Percentiles rank a stretch among this genome's conserved stretches.
These are phyloP conservation scores for Castanospermum australe DNA, from an alignment of 306 rosid genomes.

Conservation along the genomic window DNA sequence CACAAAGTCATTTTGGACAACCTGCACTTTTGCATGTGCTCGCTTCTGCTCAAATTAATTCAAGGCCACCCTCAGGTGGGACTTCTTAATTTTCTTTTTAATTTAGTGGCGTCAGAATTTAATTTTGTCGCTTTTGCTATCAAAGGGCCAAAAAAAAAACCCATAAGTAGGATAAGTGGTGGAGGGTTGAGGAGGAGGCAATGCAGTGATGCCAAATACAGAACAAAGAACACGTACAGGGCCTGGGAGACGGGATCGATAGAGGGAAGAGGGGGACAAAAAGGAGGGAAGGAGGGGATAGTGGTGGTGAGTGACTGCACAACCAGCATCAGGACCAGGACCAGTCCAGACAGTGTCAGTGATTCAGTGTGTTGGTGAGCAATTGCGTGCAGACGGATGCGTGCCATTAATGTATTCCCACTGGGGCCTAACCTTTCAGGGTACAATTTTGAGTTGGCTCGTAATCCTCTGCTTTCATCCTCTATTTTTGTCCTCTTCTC, in stretches of 20 bases:
- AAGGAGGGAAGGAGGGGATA: not conserved
- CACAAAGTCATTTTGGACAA: not conserved
- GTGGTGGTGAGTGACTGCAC: not conserved
- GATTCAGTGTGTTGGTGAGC: slow-evolving; percentile 40
- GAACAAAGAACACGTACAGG: not conserved
- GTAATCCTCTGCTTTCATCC: not conserved
- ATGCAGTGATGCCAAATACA: not conserved
- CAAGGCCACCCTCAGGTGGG: not conserved
- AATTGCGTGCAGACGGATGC: slow-evolving; percentile 45
- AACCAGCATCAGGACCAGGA: slow-evolving; percentile 19
- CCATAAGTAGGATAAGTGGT: not conserved
- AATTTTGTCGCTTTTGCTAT: too few relatives aligned
- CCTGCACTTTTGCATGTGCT: not conserved
- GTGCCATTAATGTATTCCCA: slow-evolving; percentile 34
- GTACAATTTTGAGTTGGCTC: not conserved
- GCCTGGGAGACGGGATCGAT: too few relatives aligned
- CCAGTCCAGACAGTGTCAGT: slow-evolving; percentile 20
- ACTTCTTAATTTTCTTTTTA: too few relatives aligned
- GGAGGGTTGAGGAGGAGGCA: too few relatives aligned
- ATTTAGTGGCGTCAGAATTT: too few relatives aligned
- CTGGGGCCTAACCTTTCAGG: not conserved
- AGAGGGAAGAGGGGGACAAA: slow-evolving; percentile 26
- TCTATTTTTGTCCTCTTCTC: not conserved
- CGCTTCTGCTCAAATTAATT: not conserved
- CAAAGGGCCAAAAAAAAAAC: too few relatives aligned